Base-by-base conservation (phyloP, 2,329 filamentous ascomycete genomes). In the Elsinoe batatas region DNA sequence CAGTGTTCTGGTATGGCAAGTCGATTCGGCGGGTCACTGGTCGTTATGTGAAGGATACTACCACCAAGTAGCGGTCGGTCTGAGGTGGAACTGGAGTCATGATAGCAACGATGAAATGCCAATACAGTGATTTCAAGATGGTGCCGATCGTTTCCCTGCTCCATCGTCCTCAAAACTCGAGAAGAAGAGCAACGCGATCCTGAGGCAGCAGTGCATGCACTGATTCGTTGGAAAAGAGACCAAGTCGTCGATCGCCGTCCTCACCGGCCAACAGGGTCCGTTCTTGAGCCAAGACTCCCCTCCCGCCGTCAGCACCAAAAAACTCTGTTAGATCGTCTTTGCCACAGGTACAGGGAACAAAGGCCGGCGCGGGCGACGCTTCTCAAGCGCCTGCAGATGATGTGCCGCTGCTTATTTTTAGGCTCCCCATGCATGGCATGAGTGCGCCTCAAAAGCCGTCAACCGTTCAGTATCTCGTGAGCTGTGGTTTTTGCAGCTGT, bases 391-490 rank as follows among this genome's bases (percentile, higher is more conserved):
- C 40, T 49, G 44, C 11, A 49, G 13, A 33, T 35, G 26, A 49
- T 49, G 44, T 49, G 44, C 44, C 44, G 32, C 26, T 49, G 44
- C 44, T 49, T 49, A 49, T 49, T 49, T 47, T 49, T 49, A 49
- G 44, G 44, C 44, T 22, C 20, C 12, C 13, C 44, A 49, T 13
- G 13, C 44, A 30, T 30, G 26, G n/a, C 12, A 17, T 33, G 18
- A 22, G 18, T 26, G 40, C 40, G 20, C 44, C 44, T 35, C 30
- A 49, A 33, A 49, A 49, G 43, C 22, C 26, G 40, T 44, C 17
- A 44, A 20, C 13, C 40, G 18, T 26, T 44, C 17, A 12, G 7
- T 12, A 13, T 26, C 10, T 33, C 18, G 2, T 3, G 17, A 11
- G 18, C 2, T 11, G 12, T 46, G 20, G 42, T 46, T 32, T 8